Evolutionary conservation across 805 yeast species (phyloP), one percentile per base, ranked within the genome.

Genomic region (Sporopachydermia lactativora): DNA sequence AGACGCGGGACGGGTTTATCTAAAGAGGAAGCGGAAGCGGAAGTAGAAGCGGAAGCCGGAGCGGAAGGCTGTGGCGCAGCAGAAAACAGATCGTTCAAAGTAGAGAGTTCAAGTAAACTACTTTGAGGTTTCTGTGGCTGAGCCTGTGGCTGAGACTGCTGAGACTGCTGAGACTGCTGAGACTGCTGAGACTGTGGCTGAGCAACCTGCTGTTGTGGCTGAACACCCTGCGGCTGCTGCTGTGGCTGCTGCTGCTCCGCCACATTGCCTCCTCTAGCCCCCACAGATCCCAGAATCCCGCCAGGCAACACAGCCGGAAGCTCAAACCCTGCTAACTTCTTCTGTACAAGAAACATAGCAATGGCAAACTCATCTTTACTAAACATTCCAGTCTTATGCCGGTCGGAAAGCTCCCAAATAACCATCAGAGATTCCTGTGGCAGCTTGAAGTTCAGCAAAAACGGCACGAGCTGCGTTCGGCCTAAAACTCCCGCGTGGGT

Each of bases 321-420:
- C 18, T 72, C 76, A 31, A 65, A 66, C 15, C 97, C 97, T 2
- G 81, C 70, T 43, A 88, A 66, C 52, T 73, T 80, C 59, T 80
- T 82, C 60, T 86, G 94, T 5, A 92, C 92, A 48, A 92, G 70
- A 55, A 79, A 89, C 84, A 92, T 80, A 14, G 97, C 96, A 53
- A 92, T 79, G 2, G 94, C 77, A 58, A 92, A 92, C 57, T 92
- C 98, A 47, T 74, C 67, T 51, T 71, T 75, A 39, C 83, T 70
- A 53, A 92, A 85, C 35, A 70, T 70, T 17, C 96, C 96, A 36
- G 82, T 75, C 58, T 85, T 85, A 49, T 83, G 81, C 46, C 85
- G 70, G 57, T 92, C 96, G 5, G 97, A 75, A 49, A 92, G 67
- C 60, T 92, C 98, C 99, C 99, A 92, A 36, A 89, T 77, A 17